Conservation (phyloP, 768 basidiomycete genomes). For the Lentinula aciculospora region DNA sequence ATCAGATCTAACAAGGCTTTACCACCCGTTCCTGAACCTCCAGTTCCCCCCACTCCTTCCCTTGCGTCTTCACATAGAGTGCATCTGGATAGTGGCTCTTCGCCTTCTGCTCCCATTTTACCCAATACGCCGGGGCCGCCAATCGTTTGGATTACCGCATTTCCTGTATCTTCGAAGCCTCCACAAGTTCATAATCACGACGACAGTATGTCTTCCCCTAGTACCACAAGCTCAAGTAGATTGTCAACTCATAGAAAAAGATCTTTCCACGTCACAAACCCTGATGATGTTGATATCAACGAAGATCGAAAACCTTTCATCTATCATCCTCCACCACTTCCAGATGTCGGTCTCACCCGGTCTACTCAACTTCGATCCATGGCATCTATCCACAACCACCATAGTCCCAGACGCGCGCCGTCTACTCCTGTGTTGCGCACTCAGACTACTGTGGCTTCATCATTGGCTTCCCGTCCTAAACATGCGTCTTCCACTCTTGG, state of each 20-base stretch:
- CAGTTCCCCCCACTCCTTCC: background rate
- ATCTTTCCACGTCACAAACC: conserved; percentile 25
- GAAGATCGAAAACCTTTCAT: conserved; percentile 10
- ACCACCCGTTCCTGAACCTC: conserved; percentile 4
- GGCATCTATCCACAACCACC: background rate
- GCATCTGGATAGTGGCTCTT: background rate
- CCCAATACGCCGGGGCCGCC: conserved; percentile 17
- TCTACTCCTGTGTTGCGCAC: conserved; percentile 4
- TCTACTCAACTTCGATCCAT: background rate
- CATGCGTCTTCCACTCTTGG: conserved; percentile 6
- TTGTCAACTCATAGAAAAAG: conserved; percentile 13
- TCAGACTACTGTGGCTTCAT: background rate
- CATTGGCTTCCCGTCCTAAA: background rate
- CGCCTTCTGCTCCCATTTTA: conserved; percentile 1
- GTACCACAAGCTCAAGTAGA: conserved; percentile 15
- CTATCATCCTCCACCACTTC: conserved; percentile 26
- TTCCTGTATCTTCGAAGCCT: conserved; percentile 11
- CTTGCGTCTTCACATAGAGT: background rate
- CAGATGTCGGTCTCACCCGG: background rate
- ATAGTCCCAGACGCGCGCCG: conserved; percentile 1
- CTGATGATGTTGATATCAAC: conserved; percentile 18
- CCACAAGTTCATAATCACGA: background rate
- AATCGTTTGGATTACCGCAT: conserved; percentile 27
- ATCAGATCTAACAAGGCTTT: background rate
- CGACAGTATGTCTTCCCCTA: conserved; percentile 9